Evolutionary conservation across 345 rosid genomes (phyloP).

Genomic region (Hevea brasiliensis): DNA sequence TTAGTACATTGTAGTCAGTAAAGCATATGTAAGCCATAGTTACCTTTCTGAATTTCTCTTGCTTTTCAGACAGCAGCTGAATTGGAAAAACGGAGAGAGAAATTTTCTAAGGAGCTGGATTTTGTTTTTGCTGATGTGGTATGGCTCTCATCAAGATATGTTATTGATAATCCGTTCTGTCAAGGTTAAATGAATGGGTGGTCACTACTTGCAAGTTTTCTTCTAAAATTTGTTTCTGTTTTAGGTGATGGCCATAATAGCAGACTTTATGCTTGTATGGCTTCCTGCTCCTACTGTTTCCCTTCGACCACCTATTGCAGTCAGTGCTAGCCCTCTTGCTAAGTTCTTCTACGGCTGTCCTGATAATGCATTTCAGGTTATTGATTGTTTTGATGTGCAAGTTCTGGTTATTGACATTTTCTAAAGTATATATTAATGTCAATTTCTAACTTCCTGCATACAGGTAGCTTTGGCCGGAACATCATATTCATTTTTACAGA

Average conservation of each 20-base stretch:
- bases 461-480: slow-evolving; percentile 90
- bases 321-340: slow-evolving; percentile 64
- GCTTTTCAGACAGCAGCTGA: slow-evolving; percentile 56
- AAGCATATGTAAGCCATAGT: not conserved
- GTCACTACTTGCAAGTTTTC: not conserved
- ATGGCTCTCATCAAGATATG: slow-evolving; percentile 6
- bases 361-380: slow-evolving; percentile 97
- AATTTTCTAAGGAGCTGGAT: slow-evolving; percentile 56
- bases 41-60: not conserved
- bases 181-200: not conserved
- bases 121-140: slow-evolving; percentile 73
- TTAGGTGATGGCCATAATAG: slow-evolving; percentile 93
- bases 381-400: not conserved
- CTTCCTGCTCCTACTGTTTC: slow-evolving; percentile 97
- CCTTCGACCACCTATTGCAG: slow-evolving; percentile 71
- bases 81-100: slow-evolving; percentile 54
- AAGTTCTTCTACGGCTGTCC: slow-evolving; percentile 91
- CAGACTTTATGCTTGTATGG: slow-evolving; percentile 97
- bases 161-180: not conserved
- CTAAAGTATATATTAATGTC: not conserved
- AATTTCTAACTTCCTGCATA: slow-evolving; percentile 18
- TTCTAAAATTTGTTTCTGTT: slow-evolving; percentile 7
- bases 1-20: not conserved
- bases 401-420: not conserved
- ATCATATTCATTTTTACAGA: slow-evolving; percentile 74